Evolutionary conservation across 1,284 basidiomycete species (phyloP).

Genomic region (Ceratobasidium sp.): DNA sequence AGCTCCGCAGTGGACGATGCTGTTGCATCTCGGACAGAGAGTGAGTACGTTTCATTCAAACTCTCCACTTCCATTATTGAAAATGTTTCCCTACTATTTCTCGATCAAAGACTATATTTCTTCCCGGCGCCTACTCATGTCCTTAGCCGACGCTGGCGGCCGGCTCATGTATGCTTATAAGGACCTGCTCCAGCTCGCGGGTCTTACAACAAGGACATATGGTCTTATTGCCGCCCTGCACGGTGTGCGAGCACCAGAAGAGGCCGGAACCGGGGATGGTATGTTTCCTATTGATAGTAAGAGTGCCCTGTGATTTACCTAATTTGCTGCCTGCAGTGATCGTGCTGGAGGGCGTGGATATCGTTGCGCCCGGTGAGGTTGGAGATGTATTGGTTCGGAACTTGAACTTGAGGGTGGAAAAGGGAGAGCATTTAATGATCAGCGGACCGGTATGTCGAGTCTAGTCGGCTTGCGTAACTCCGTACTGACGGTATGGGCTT

Average conservation of each 20-base stretch:
- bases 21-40: slow-evolving; percentile 73
- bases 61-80: slow-evolving; percentile 23
- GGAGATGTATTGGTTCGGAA: slow-evolving; percentile 74
- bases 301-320: slow-evolving; percentile 26
- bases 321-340: slow-evolving; percentile 56
- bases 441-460: slow-evolving; percentile 75
- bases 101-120: slow-evolving; percentile 86
- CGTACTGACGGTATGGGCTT: neutral
- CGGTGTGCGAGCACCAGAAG: slow-evolving; percentile 53
- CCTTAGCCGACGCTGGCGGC: slow-evolving; percentile 95
- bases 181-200: slow-evolving; percentile 92
- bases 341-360: slow-evolving; percentile 77
- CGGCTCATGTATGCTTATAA: slow-evolving; percentile 93
- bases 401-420: slow-evolving; percentile 76
- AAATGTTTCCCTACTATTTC: no score
- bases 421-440: slow-evolving; percentile 93
- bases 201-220: slow-evolving; percentile 92
- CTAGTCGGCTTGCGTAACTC: neutral
- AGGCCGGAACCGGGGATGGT: slow-evolving; percentile 49
- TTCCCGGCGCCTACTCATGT: slow-evolving; percentile 91
- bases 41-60: slow-evolving; percentile 59
- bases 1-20: slow-evolving; percentile 54
- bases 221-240: slow-evolving; percentile 89
- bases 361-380: slow-evolving; percentile 72
- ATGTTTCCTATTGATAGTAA: neutral